Base-by-base conservation (phyloP, 2,329 filamentous ascomycete species). In the Aspergillus sp. region DNA sequence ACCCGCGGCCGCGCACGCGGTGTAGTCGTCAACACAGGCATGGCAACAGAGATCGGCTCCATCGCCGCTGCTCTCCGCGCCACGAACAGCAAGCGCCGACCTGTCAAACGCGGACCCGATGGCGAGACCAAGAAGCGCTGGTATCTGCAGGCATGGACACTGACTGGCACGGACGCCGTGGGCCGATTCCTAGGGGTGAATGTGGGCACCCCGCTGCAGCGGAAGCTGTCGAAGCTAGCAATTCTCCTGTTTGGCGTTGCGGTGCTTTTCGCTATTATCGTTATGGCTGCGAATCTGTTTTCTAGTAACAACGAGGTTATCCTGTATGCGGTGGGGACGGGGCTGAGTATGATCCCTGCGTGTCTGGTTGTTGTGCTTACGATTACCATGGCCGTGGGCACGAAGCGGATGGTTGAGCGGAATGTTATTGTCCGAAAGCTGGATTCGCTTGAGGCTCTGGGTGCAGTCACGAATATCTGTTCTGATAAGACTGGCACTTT, bases 161-260 rank as follows among this genome's bases (percentile, higher is more conserved):
- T 82, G 56, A 87, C 84, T 3, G 70, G 80, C 39, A 80, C 77
- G 13, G 84, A 88, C 68, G 82, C 81, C 5, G 72, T 87, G 54
- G 85, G 84, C 3, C 78, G 81, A 34, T 88, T 90, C 67, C 78
- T 90, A 6, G 87, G 88, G 51, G 81, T 89, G 56, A 87, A 84
- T 54, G 82, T 88, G 11, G 88, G 88, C 44, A 90, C 88, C 13
- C 88, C 88, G 3, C 78, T 90, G n/a, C 86, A 89, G 71, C 81
- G 83, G 63, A 89, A 88, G 67, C 77, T 90, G 15, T 88, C 86
- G 44, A 84, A 84, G 68, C 80, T 90, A 50, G 88, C 88, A 18
- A 78, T 89, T 13, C 69, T 88, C 2, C 80, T 90, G 2, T 89
- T 90, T 66, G 80, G 78, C 24, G 81, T 89, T 53, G 88, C 88